Evolutionary conservation across 805 yeast genomes (phyloP).

Genomic region (Sugiyamaella qingdaonensis): DNA sequence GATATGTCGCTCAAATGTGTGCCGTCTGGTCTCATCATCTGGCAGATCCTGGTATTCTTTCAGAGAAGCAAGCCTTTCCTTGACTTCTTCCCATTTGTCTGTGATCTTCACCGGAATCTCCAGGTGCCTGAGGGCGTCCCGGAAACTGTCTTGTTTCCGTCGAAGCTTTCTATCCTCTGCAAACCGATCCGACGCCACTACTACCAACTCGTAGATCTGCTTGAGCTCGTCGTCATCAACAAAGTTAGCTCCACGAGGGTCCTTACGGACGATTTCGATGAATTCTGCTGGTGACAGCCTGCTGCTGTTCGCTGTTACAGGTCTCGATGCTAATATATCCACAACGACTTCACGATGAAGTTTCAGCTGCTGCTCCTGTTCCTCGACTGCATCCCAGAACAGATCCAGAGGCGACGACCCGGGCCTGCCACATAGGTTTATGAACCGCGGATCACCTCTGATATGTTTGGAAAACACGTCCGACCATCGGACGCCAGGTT

Average conservation of each 20-base stretch:
- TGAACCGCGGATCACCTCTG: constrained; percentile 53
- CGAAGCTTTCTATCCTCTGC: constrained; percentile 28
- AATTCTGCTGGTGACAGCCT: constrained; percentile 22
- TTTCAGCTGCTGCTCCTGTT: constrained; percentile 50
- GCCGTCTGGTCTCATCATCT: constrained; percentile 28
- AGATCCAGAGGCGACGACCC: constrained; percentile 77
- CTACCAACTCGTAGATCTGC: constrained; percentile 6
- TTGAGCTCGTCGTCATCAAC: constrained; percentile 1
- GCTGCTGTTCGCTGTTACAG: constrained; percentile 25
- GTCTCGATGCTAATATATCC: constrained; percentile 42
- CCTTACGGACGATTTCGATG: constrained; percentile 21
- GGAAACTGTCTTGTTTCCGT: constrained; percentile 30
- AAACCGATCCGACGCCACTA: constrained; percentile 20
- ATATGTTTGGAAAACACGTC: constrained; percentile 46
- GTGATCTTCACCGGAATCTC: constrained; percentile 31
- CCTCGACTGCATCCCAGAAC: constrained; percentile 70
- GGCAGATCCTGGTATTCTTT: constrained; percentile 37
- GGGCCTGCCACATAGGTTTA: constrained; percentile 61
- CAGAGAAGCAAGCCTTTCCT: constrained; percentile 28
- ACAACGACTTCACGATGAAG: constrained; percentile 59
- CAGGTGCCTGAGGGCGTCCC: constrained; percentile 28
- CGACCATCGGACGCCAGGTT: constrained; percentile 55
- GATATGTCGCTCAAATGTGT: constrained; percentile 36
- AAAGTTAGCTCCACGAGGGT: constrained; percentile 8
- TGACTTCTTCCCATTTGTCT: constrained; percentile 38